Base-by-base conservation (phyloP, 2,329 filamentous ascomycete species). In the Botrytis sinoallii region DNA sequence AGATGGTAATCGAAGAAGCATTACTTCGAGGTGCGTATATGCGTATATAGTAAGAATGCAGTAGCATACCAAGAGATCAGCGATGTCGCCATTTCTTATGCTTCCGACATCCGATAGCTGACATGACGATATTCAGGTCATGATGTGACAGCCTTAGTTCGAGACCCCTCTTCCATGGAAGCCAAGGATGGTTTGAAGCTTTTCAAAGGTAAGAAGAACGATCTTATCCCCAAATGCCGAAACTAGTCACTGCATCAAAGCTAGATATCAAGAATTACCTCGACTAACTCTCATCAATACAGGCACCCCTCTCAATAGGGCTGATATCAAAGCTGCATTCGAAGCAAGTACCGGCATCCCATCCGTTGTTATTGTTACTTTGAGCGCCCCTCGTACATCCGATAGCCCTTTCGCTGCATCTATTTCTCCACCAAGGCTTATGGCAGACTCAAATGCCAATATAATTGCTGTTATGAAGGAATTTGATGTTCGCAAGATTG, bases 301-400 rank as follows among this genome's bases (percentile, higher is more conserved):
- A 70, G 68, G 68, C 4, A 81, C 81, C 48, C 82, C 84, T 2
- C 76, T 82, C 44, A 81, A 82, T 18, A 75, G 77, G 46, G 55
- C 79, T n/a, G 81, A 85, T 77, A 78, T 87, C 61, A 78, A 79
- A 61, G 75, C 69, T 52, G 83, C 83, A 5, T 84, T 89, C 38
- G 85, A 83, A 76, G 83, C 85, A 9, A 83, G 85, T 70, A 82
- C 80, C 68, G 84, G 86, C 74, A 85, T 82, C 55, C 87, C 85
- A n/a, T 87, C 87, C 75, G 80, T 86, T 12, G 81, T 83, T 2
- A 81, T 84, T 4, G 75, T 77, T 46, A 75, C 76, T 4, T 60
- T 77, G 29, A 82, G 84, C 35, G 81, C 84, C 0, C 84, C 85
- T 0, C 40, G 67, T 29, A 46, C 59, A 69, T 73, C 73, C 46